These are phyloP conservation scores for Colletotrichum eleusines DNA, from an alignment of 2,329 filamentous ascomycete species.

Conservation along the genomic window DNA sequence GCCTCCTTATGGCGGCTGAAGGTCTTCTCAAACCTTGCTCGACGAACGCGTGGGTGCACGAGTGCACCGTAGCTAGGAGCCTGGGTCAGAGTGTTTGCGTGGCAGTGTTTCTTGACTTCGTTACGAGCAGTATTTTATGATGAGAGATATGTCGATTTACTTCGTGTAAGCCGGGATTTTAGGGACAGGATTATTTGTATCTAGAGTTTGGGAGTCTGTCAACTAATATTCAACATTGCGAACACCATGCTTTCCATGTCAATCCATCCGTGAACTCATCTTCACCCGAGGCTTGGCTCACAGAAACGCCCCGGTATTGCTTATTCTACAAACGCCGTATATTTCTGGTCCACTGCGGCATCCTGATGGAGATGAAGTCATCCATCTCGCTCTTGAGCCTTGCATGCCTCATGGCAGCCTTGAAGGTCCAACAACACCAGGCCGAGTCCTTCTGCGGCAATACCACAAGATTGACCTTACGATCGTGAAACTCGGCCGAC, in stretches of 20 bases:
- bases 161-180: not conserved
- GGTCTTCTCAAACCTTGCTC: not conserved
- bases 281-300: not conserved
- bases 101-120: not conserved
- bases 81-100: not conserved
- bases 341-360: not conserved
- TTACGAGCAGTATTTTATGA: not conserved
- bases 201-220: not conserved
- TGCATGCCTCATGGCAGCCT: not conserved
- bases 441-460: not conserved
- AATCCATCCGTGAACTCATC: not conserved
- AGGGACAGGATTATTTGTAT: accelerated
- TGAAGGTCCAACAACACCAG: not conserved
- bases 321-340: not conserved
- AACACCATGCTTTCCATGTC: not conserved
- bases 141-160: not conserved
- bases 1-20: not conserved
- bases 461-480: too few species aligned
- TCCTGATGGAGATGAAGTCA: not conserved
- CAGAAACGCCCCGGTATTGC: not conserved
- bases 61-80: not conserved
- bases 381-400: not conserved
- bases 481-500: too few species aligned
- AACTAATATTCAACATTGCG: not conserved
- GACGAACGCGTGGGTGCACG: not conserved